Base-by-base conservation (phyloP, 371 early-diverging fungal species). In the Quaeritorhiza haematococci region DNA sequence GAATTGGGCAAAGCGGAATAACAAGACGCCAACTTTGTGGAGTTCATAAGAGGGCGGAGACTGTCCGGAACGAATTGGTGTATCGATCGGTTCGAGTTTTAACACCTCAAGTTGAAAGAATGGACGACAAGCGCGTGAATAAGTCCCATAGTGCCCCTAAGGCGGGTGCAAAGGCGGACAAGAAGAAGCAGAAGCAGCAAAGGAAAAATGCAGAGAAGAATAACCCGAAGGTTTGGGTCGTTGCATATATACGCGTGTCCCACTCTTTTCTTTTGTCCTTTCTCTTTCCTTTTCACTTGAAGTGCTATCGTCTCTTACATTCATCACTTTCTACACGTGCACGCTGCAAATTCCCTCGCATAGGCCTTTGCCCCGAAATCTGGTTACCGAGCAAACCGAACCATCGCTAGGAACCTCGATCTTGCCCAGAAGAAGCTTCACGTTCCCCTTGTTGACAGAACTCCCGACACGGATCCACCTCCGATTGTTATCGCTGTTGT, bases 391-490 rank as follows among this genome's bases (percentile, higher is more conserved):
- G 55, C 83, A 84, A 60, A 75, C 79, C 51, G 88, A 82, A 21
- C 81, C 90, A 56, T 81, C 5, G 23, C 21, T 19, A 57, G 98
- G 55, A 94, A 92, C 66, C 65, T 84, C 59, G 96, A 96, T 68
- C 72, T 85, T 56, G 85, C 85, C 51, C 89, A 98, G 75, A 92
- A 90, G 61, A 90, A 87, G 62, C 85, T 94, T 47, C 98, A 98
- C 73, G 93, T 98, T 2, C 96, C 98, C 10, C 71, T 92, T 58
- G 91, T 94, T 34, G 96, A 98, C 78, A 87, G 95, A 62, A 92
- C 93, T 26, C 93, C 96, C 0, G 64, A 85, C 53, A 91, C 88
- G 50, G 83, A 94, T 33, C 93, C 97, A 29, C 98, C 98, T 21
- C 57, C 72, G n/a, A 79, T 93, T 8, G 83, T 96, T 2, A 83